These are phyloP conservation scores for Malus orientalis DNA, from an alignment of 306 rosid species.

Conservation along the genomic window DNA sequence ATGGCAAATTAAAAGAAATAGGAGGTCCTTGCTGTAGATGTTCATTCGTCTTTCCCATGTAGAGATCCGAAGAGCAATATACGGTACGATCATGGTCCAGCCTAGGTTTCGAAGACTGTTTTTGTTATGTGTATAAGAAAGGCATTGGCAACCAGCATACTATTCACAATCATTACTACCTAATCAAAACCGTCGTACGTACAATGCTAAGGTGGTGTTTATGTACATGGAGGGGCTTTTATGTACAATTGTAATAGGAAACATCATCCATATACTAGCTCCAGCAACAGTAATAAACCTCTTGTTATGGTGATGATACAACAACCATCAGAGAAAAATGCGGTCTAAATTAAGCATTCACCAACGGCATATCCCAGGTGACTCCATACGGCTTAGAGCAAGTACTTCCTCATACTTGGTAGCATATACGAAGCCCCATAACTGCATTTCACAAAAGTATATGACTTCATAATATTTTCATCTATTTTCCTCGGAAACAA, in stretches of 20 bases:
- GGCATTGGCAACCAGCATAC: no score
- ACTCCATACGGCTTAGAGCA: constrained; percentile 60
- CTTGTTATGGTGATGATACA: not conserved
- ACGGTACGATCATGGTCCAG: no score
- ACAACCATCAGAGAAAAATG: not conserved
- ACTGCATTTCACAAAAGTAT: constrained; percentile 36
- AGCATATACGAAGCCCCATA: constrained; percentile 86
- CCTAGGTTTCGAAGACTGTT: no score
- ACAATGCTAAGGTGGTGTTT: not conserved
- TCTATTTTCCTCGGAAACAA: not conserved
- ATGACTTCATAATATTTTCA: constrained; percentile 2
- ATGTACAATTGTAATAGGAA: not conserved
- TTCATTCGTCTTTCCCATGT: no score
- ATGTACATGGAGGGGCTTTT: not conserved
- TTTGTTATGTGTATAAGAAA: no score
- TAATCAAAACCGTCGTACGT: not conserved
- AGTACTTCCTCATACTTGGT: constrained; percentile 75
- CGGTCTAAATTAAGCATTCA: constrained; percentile 8
- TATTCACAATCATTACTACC: not conserved
- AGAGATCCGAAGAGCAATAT: no score
- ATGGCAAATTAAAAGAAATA: no score
- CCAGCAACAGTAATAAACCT: constrained; percentile 6
- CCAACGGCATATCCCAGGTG: constrained; percentile 83
- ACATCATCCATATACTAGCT: not conserved
- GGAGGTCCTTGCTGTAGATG: no score